Evolutionary conservation across 2,329 filamentous ascomycete genomes (phyloP).

Genomic region (Penicillium sp.): DNA sequence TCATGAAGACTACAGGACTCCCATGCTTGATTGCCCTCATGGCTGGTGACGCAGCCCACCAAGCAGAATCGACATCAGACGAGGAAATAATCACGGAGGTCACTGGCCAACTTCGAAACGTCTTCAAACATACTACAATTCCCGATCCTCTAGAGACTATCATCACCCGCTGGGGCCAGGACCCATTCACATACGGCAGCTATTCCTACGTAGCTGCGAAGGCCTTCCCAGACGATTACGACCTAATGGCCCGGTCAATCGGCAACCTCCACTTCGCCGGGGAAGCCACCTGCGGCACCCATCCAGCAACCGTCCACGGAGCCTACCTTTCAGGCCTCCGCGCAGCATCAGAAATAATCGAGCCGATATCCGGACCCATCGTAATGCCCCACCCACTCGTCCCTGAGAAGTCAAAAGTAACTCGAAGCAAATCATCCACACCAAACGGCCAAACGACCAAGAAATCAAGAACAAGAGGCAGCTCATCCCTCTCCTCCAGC

Average conservation of each 20-base stretch:
- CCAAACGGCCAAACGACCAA: slow-evolving; percentile 8
- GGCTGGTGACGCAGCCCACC: slow-evolving; percentile 90
- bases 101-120: slow-evolving; percentile 69
- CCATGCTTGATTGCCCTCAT: slow-evolving; percentile 88
- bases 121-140: slow-evolving; percentile 65
- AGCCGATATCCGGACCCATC: slow-evolving; percentile 77
- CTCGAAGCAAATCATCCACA: slow-evolving; percentile 25
- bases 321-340: slow-evolving; percentile 92
- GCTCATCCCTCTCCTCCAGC: slow-evolving; percentile 12
- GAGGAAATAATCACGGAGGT: slow-evolving; percentile 76
- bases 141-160: slow-evolving; percentile 80
- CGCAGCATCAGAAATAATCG: slow-evolving; percentile 81
- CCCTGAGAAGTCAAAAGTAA: slow-evolving; percentile 51
- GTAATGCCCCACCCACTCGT: slow-evolving; percentile 73
- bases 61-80: slow-evolving; percentile 75
- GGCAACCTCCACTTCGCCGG: slow-evolving; percentile 93
- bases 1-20: slow-evolving; percentile 81
- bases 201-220: slow-evolving; percentile 90
- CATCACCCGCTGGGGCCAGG: slow-evolving; percentile 87
- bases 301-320: slow-evolving; percentile 94
- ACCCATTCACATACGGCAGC: slow-evolving; percentile 86
- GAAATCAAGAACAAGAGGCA: background rate
- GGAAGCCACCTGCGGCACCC: slow-evolving; percentile 91
- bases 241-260: slow-evolving; percentile 78
- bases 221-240: slow-evolving; percentile 84